phyloP scores from a whole-genome alignment of 352 stramenopile genomes.

The Pythium apleroticum region DNA sequence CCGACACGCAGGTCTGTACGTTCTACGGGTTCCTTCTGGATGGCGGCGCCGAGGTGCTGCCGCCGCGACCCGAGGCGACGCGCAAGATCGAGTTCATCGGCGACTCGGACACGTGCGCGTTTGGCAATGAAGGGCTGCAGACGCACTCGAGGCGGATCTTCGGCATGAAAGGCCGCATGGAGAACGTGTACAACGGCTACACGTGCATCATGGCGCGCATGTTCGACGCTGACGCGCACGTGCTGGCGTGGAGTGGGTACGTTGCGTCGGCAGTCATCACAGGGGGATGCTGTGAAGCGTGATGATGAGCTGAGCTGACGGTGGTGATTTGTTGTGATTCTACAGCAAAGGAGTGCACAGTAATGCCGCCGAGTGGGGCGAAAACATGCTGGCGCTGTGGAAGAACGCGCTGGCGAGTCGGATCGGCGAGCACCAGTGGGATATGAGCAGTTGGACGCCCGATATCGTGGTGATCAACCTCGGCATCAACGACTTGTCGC shows the following conservation, averaged over 20 bases:
- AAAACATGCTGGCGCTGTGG: constrained; percentile 80
- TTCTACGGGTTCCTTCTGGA: constrained; percentile 90
- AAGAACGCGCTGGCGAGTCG: constrained; percentile 85
- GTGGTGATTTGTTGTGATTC: background rate
- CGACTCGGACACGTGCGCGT: constrained; percentile 82
- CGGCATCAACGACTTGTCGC: constrained; percentile 82
- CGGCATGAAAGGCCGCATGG: constrained; percentile 85
- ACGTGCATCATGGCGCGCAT: constrained; percentile 82
- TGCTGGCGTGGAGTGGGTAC: constrained; percentile 84
- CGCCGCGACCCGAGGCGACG: constrained; percentile 31
- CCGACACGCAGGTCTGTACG: constrained; percentile 60
- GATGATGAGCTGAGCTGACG: background rate
- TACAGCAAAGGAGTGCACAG: constrained; percentile 82
- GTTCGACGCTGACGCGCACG: constrained; percentile 83
- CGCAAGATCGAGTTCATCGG: constrained; percentile 86
- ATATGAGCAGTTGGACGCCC: constrained; percentile 73
- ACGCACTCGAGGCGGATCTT: constrained; percentile 77
- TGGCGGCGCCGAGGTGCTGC: constrained; percentile 56
- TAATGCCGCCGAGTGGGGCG: constrained; percentile 81
- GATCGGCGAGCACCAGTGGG: constrained; percentile 54
- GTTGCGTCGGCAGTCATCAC: background rate
- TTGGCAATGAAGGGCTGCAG: constrained; percentile 81
- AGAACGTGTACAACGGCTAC: constrained; percentile 89
- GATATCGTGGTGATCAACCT: constrained; percentile 87
- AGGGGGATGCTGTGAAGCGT: background rate